A percentile compares a stretch with the other conserved stretches of the same genome.
phyloP scores from a whole-genome alignment of 2,329 filamentous ascomycete species.

The Venturiaceae sp. region DNA sequence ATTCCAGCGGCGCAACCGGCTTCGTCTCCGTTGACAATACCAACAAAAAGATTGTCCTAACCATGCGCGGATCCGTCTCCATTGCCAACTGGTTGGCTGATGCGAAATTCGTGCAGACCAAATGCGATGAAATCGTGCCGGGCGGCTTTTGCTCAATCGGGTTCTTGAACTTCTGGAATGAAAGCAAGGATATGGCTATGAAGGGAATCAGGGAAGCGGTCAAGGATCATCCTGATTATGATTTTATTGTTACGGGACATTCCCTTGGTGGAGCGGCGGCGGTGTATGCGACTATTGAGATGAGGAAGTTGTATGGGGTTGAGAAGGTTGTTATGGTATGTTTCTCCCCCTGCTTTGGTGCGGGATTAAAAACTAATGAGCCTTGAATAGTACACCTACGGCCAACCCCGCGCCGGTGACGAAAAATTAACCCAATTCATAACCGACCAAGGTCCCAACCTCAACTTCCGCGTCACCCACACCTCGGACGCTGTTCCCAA shows the following conservation, averaged over 20 bases:
- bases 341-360: no score
- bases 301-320: not conserved
- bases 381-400: slow-evolving; percentile 42
- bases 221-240: slow-evolving; percentile 37
- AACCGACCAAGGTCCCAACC: slow-evolving; percentile 41
- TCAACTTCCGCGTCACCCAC: slow-evolving; percentile 58
- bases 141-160: not conserved
- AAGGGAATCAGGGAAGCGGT: not conserved
- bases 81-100: slow-evolving; percentile 55
- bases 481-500: slow-evolving; percentile 56
- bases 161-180: slow-evolving; percentile 2
- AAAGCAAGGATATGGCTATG: not conserved
- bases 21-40: slow-evolving; percentile 37
- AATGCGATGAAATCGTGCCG: not conserved
- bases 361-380: no score
- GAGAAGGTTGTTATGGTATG: not conserved
- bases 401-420: slow-evolving; percentile 59
- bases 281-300: not conserved
- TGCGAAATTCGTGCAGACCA: slow-evolving; percentile 30
- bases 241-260: slow-evolving; percentile 53
- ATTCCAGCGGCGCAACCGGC: slow-evolving; percentile 31
- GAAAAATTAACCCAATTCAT: slow-evolving; percentile 44
- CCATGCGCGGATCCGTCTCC: slow-evolving; percentile 49
- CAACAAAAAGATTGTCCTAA: slow-evolving; percentile 46
- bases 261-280: slow-evolving; percentile 34